These are phyloP conservation scores for Botrytis fabae DNA, from an alignment of 2,329 filamentous ascomycete species.

Conservation along the genomic window DNA sequence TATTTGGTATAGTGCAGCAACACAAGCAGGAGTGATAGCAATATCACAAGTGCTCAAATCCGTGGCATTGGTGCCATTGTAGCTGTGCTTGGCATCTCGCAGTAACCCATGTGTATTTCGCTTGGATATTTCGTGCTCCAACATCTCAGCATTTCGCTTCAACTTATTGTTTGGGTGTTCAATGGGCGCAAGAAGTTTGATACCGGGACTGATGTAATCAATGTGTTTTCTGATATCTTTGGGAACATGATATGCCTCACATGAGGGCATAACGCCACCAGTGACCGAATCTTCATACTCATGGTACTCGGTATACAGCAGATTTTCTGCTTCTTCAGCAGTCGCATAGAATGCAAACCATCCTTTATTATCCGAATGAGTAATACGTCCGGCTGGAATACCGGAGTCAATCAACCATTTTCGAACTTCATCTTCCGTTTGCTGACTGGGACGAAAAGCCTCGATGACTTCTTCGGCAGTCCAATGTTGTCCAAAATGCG, in stretches of 20 bases:
- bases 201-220: conserved; percentile 52
- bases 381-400: conserved; percentile 39
- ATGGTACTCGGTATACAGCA: conserved; percentile 42
- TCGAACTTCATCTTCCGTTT: conserved; percentile 40
- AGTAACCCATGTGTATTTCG: conserved; percentile 22
- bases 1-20: conserved; percentile 43
- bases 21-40: conserved; percentile 33
- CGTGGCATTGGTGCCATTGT: conserved; percentile 46
- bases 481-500: conserved; percentile 43
- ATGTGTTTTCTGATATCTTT: conserved; percentile 50
- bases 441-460: conserved; percentile 39
- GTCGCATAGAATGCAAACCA: conserved; percentile 44
- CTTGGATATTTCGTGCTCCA: neutral
- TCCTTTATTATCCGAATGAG: conserved; percentile 43
- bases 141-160: conserved; percentile 19
- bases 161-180: conserved; percentile 33
- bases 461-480: conserved; percentile 40
- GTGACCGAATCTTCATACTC: conserved; percentile 49
- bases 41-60: conserved; percentile 40
- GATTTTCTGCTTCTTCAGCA: conserved; percentile 40
- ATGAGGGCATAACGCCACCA: conserved; percentile 39
- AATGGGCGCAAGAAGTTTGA: conserved; percentile 46
- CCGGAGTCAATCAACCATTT: conserved; percentile 42
- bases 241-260: conserved; percentile 48
- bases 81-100: neutral